Conservation (phyloP, 176 grass and related monocot genomes). For the Alopecurus myosuroides region DNA sequence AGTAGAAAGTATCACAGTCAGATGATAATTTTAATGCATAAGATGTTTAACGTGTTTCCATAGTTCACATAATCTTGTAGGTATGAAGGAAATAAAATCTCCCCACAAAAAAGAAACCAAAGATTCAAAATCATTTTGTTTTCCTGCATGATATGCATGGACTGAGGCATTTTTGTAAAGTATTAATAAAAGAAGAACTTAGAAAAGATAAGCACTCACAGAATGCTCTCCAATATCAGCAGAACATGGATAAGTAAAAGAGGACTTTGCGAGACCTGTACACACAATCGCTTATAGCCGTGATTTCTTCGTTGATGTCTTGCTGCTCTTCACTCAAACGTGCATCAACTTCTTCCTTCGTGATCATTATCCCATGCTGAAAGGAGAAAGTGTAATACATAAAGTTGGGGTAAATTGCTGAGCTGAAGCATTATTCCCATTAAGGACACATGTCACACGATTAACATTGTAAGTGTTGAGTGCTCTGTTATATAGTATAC, state of each 20-base stretch:
- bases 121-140: background rate
- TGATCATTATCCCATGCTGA: conserved; percentile 76
- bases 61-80: background rate
- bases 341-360: conserved; percentile 70
- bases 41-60: background rate
- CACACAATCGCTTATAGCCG: conserved; percentile 9
- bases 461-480: background rate
- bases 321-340: conserved; percentile 65
- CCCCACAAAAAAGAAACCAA: background rate
- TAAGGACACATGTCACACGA: background rate
- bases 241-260: conserved; percentile 18
- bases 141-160: conserved; percentile 3
- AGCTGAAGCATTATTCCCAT: background rate
- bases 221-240: conserved; percentile 80
- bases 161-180: background rate
- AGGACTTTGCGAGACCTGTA: background rate
- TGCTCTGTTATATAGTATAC: conserved; percentile 9
- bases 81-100: background rate
- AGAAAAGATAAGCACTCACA: conserved; percentile 65
- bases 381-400: conserved; percentile 13
- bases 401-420: conserved; percentile 5
- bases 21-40: conserved; percentile 15
- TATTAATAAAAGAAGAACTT: conserved; percentile 4
- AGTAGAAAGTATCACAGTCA: conserved; percentile 19
- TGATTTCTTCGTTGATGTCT: conserved; percentile 55